These are phyloP conservation scores for Exobasidium rhododendri DNA, from an alignment of 1,284 basidiomycete genomes.

Conservation along the genomic window DNA sequence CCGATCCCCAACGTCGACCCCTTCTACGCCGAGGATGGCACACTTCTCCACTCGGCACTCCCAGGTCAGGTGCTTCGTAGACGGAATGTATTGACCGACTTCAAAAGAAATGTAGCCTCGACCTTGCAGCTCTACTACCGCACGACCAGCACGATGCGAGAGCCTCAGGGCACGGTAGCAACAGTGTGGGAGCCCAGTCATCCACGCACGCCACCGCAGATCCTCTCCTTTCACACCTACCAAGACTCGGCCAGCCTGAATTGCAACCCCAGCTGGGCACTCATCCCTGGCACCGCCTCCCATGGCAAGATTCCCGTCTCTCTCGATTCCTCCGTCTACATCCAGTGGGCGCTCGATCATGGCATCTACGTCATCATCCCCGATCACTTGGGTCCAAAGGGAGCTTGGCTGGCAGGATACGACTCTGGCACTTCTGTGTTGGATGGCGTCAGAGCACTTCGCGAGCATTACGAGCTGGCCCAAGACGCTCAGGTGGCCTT, in stretches of 20 bases:
- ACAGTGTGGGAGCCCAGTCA: slow-evolving; percentile 16
- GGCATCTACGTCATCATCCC: slow-evolving; percentile 47
- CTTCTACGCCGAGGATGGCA: slow-evolving; percentile 27
- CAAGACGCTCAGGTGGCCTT: slow-evolving; percentile 13
- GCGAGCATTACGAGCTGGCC: background rate
- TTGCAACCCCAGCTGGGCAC: slow-evolving; percentile 17
- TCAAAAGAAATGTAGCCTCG: background rate
- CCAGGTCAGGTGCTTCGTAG: slow-evolving; percentile 30
- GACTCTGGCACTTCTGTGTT: slow-evolving; percentile 11
- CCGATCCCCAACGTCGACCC: slow-evolving; percentile 29
- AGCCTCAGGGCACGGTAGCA: slow-evolving; percentile 16
- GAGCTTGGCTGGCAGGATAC: slow-evolving; percentile 16
- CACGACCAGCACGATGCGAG: slow-evolving; percentile 3
- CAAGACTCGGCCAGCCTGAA: slow-evolving; percentile 12
- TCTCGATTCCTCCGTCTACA: slow-evolving; percentile 21
- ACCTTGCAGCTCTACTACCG: slow-evolving; percentile 14
- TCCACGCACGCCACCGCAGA: background rate
- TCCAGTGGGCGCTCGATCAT: slow-evolving; percentile 32
- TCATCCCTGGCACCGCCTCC: background rate
- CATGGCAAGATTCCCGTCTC: background rate
- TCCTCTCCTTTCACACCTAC: slow-evolving; percentile 11
- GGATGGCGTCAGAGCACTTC: slow-evolving; percentile 20
- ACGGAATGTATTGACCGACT: slow-evolving; percentile 13
- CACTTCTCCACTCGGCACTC: slow-evolving; percentile 21
- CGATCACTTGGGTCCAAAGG: slow-evolving; percentile 30